phyloP scores from a whole-genome alignment of 2,329 filamentous ascomycete genomes.

The Cylindrodendrum hubeiense region DNA sequence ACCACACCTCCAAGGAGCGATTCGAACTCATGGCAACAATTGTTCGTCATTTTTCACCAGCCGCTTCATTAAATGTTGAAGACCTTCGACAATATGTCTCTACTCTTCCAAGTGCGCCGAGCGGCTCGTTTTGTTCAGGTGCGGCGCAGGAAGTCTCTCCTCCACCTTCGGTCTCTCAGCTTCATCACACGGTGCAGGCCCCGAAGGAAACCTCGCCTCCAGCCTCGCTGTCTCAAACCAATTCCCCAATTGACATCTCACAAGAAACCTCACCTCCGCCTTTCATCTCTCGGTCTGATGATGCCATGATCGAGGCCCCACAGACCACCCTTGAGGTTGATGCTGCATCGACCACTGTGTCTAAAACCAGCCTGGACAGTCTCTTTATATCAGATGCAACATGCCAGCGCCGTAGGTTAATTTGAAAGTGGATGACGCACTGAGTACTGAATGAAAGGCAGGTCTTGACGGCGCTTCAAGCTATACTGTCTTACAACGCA shows the following conservation, averaged over 20 bases:
- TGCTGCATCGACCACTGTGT: neutral
- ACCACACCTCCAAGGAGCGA: conserved; percentile 1
- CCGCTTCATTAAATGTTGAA: neutral
- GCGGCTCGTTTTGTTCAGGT: neutral
- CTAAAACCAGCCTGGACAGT: neutral
- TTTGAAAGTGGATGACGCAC: too few species aligned
- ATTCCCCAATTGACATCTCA: too few species aligned
- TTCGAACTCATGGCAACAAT: conserved; percentile 4
- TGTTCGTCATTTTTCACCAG: neutral
- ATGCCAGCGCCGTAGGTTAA: neutral
- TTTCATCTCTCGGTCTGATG: neutral
- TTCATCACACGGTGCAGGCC: too few species aligned
- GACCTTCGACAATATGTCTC: neutral
- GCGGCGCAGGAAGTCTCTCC: neutral
- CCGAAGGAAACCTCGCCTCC: too few species aligned
- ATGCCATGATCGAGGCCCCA: neutral
- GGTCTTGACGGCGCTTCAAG: neutral
- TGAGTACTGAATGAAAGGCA: neutral
- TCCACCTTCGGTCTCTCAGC: neutral
- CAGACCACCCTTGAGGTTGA: neutral
- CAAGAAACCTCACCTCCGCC: neutral
- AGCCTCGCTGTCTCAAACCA: too few species aligned
- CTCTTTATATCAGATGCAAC: neutral
- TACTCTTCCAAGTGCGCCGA: neutral
- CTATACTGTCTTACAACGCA: neutral